Conservation (phyloP, 2,329 filamentous ascomycete genomes). For the Fusarium sp. region DNA sequence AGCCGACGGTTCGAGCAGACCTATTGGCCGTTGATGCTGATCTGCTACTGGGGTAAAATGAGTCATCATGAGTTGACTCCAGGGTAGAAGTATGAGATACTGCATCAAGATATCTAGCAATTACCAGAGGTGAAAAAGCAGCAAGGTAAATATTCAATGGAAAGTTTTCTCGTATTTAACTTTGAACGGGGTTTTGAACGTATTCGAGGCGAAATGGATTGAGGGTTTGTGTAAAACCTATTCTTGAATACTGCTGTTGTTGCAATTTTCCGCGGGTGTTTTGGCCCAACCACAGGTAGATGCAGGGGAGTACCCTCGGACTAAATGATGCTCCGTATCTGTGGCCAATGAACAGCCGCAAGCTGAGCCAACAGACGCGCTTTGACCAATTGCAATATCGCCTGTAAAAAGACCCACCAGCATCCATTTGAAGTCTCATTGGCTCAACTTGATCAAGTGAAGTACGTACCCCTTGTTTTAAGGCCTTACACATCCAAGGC, state of each 20-base stretch:
- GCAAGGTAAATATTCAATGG: neutral
- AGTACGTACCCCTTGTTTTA: neutral
- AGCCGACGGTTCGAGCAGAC: neutral
- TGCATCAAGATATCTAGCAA: neutral
- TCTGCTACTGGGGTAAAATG: neutral
- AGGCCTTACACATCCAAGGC: neutral
- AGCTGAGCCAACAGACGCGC: accelerated
- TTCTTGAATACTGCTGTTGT: too few species aligned
- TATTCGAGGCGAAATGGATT: accelerated
- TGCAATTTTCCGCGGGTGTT: too few species aligned
- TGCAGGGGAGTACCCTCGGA: too few species aligned
- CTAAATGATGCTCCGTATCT: accelerated
- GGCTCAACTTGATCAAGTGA: too few species aligned
- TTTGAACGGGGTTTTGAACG: neutral
- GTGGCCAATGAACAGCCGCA: neutral
- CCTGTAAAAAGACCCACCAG: accelerated
- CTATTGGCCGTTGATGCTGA: neutral
- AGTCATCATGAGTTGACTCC: neutral
- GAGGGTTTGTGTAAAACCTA: too few species aligned
- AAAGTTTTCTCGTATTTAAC: neutral
- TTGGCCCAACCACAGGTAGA: too few species aligned
- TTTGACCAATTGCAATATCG: too few species aligned
- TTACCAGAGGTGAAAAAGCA: neutral
- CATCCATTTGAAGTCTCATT: accelerated
- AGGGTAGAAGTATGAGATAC: neutral